Conservation (phyloP, 441 rosid species). For the Adansonia madagascariensis region DNA sequence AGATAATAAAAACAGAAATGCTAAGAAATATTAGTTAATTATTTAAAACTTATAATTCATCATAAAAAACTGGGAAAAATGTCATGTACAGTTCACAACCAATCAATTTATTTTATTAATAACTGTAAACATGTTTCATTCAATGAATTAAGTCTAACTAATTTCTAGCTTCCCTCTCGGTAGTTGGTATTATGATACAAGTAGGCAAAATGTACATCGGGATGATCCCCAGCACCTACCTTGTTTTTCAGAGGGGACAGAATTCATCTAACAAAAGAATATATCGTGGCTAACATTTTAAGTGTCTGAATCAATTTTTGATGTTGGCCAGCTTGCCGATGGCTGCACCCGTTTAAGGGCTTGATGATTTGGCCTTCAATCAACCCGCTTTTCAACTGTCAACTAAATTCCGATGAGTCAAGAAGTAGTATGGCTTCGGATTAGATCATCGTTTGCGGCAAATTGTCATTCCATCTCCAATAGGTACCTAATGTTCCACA, state of each 20-base stretch:
- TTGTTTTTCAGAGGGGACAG: background rate
- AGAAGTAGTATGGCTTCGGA: background rate
- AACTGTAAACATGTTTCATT: background rate
- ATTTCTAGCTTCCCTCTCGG: background rate
- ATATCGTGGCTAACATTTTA: background rate
- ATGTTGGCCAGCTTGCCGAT: background rate
- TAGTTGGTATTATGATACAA: background rate
- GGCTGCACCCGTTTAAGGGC: background rate
- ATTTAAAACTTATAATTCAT: too few relatives aligned
- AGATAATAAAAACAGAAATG: too few relatives aligned
- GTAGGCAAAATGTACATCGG: background rate
- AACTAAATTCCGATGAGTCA: background rate
- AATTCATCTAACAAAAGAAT: background rate
- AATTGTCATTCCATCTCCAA: constrained; percentile 88
- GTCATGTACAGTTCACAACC: background rate
- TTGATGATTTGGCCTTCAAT: constrained; percentile 3
- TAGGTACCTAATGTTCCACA: constrained; percentile 62
- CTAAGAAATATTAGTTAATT: too few relatives aligned
- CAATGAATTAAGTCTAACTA: background rate
- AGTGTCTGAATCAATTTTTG: background rate
- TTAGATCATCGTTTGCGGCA: constrained; percentile 63
- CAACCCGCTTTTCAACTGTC: background rate
- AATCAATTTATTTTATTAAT: background rate
- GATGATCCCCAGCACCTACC: background rate
- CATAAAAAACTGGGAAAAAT: background rate